Evolutionary conservation across 371 early-diverging fungal species (phyloP), one percentile per base, ranked within the genome.

Genomic region (Circinella minor): DNA sequence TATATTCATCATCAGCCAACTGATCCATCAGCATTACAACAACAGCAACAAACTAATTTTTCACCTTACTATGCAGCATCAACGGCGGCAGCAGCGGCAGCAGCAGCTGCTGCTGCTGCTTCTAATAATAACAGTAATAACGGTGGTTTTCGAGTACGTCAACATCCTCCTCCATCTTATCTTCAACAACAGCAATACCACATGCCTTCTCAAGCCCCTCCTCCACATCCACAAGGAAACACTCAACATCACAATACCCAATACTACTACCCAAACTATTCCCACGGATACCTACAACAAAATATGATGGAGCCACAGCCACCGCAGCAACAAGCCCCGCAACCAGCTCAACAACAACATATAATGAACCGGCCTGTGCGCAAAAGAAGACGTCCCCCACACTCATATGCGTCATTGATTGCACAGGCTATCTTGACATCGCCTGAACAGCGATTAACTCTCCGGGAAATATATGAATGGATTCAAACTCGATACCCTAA

Each of bases 391-490:
- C 81, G 89, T 17, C 93, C 92, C 5, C 91, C 93, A 4, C 88
- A 87, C 64, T 90, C 93, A 0, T 93, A 93, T 77, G 86, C 93
- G 13, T 81, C 88, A 9, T 77, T 93, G 9, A 93, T 93, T 55
- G 90, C 90, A 0, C 89, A 91, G 63, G 93, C 93, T 2, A 90
- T 93, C 27, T 39, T 87, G 10, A 78, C 87, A 1, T 86, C 89
- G 3, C 71, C 71, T 5, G 73, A 85, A 14, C 83, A 88, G 27
- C 77, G 82, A 55, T 72, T 93, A 57, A 91, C 92, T 4, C 72
- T 93, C 38, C 87, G 86, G 51, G 88, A 88, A 37, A 93, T 93
- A 17, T 93, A 93, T 72, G 81, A 86, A 36, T 93, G 90, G 88
- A 87, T 93, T 18, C 84, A 85, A 67, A 73, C 77, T 0, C 79